Evolutionary conservation across 2,329 filamentous ascomycete species (phyloP).

Genomic region (Colletotrichum sp.): DNA sequence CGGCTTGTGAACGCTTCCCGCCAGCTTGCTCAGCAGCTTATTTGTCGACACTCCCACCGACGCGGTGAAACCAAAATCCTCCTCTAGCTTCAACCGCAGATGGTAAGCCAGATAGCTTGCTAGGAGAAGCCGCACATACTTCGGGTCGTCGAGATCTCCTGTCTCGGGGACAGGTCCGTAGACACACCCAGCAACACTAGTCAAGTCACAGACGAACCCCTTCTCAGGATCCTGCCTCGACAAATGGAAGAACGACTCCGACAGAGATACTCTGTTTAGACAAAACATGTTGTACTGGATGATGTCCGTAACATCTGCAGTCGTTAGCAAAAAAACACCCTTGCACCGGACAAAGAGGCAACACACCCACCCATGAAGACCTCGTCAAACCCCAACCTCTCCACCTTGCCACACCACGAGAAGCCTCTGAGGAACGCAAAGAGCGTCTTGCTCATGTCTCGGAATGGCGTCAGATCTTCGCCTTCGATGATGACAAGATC

Average conservation of each 20-base stretch:
- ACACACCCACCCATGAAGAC: constrained; percentile 56
- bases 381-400: constrained; percentile 91
- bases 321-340: constrained; percentile 31
- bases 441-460: constrained; percentile 82
- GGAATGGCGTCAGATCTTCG: constrained; percentile 84
- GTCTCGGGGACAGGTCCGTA: constrained; percentile 28
- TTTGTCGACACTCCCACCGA: constrained; percentile 89
- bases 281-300: constrained; percentile 80
- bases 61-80: constrained; percentile 81
- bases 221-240: constrained; percentile 73
- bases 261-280: constrained; percentile 69
- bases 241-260: constrained; percentile 80
- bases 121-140: constrained; percentile 69
- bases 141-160: constrained; percentile 36
- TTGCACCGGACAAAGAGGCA: too few species aligned
- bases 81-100: constrained; percentile 74
- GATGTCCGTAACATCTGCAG: constrained; percentile 85
- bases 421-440: constrained; percentile 75
- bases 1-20: constrained; percentile 84
- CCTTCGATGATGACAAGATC: constrained; percentile 86
- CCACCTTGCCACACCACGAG: constrained; percentile 79
- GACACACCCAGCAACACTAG: constrained; percentile 67
- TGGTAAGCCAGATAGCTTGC: constrained; percentile 83
- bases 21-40: constrained; percentile 86
- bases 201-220: constrained; percentile 84